phyloP scores from a whole-genome alignment of 306 rosid genomes.

The Lathyrus oleraceus region DNA sequence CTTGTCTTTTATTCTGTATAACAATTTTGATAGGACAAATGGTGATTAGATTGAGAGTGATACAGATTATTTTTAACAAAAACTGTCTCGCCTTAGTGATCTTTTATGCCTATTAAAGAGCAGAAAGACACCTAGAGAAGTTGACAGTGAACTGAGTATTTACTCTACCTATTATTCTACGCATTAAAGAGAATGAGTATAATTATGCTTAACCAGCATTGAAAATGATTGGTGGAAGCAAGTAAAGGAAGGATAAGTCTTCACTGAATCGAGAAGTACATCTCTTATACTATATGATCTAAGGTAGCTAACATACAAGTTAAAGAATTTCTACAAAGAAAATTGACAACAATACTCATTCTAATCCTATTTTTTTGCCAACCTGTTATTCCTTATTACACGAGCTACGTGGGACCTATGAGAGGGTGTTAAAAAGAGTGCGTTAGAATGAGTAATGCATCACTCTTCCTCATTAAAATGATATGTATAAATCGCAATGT shows the following conservation, averaged over 20 bases:
- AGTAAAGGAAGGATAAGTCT: slow-evolving; percentile 74
- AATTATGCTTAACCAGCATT: slow-evolving; percentile 68
- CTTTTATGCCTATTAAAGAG: background rate
- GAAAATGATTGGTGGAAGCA: slow-evolving; percentile 87
- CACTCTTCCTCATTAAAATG: no score
- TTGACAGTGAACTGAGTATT: background rate
- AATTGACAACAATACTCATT: no score
- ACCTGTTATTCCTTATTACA: no score
- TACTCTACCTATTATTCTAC: background rate
- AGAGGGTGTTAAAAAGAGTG: no score
- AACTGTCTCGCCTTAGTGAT: background rate
- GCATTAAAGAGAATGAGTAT: slow-evolving; percentile 2
- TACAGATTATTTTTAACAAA: background rate
- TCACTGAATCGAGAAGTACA: slow-evolving; percentile 32
- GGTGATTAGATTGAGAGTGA: background rate
- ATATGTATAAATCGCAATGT: no score
- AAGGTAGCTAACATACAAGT: no score
- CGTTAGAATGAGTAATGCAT: no score
- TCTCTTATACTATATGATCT: no score
- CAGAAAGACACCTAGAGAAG: background rate
- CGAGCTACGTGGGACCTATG: no score
- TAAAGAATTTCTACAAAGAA: no score
- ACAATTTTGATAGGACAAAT: background rate
- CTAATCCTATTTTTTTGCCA: no score
- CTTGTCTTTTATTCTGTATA: slow-evolving; percentile 16